Evolutionary conservation across 441 rosid species (phyloP).

Genomic region (Bocquillonia castaneifolia): DNA sequence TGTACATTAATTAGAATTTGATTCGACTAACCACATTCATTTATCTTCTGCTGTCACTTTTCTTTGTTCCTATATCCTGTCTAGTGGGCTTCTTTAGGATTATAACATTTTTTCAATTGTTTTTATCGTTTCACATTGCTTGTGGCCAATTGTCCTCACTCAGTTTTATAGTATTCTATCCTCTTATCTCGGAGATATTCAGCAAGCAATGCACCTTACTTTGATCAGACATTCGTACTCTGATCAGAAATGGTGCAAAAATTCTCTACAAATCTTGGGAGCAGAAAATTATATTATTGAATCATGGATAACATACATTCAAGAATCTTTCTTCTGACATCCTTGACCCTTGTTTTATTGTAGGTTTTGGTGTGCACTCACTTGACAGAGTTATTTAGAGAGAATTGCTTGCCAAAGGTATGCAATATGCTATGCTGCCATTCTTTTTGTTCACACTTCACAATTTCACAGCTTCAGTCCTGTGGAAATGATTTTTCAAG

Average conservation of each 20-base stretch:
- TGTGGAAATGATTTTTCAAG: constrained; percentile 11
- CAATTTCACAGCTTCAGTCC: constrained; percentile 4
- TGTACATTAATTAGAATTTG: neutral
- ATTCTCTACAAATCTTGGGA: neutral
- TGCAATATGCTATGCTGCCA: constrained; percentile 20
- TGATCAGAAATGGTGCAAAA: neutral
- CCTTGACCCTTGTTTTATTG: constrained; percentile 11
- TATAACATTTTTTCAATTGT: neutral
- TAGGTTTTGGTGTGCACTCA: constrained; percentile 92
- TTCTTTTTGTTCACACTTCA: constrained; percentile 10
- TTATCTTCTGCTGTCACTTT: neutral
- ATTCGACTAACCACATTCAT: neutral
- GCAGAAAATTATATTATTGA: neutral
- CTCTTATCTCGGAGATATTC: neutral
- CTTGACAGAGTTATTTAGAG: constrained; percentile 70
- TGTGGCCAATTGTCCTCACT: neutral
- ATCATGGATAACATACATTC: neutral
- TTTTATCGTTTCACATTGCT: neutral
- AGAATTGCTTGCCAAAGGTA: constrained; percentile 77
- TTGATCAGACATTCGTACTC: neutral
- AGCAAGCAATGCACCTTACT: neutral
- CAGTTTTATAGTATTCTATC: neutral
- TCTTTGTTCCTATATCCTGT: neutral
- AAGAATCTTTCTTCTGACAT: neutral
- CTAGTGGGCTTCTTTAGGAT: neutral